Conservation (phyloP, 1,284 basidiomycete species). For the Rhodotorula glutinis region DNA sequence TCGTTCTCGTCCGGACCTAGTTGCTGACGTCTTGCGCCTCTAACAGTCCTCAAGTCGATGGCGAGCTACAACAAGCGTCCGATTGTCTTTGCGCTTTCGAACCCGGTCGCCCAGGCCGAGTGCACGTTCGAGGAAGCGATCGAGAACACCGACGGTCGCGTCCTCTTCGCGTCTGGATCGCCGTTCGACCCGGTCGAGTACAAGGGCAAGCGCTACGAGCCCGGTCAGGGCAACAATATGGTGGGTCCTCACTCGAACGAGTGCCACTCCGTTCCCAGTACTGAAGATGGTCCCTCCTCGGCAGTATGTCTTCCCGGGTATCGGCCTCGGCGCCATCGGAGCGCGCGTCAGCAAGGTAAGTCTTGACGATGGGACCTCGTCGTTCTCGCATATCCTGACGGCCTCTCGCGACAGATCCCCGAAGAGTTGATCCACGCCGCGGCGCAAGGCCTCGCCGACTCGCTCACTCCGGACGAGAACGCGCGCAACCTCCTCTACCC, state of each 20-base stretch:
- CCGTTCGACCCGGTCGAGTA: constrained; percentile 72
- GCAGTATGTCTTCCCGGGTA: constrained; percentile 54
- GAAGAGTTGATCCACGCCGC: constrained; percentile 53
- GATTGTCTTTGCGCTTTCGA: constrained; percentile 95
- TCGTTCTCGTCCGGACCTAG: neutral
- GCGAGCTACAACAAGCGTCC: constrained; percentile 77
- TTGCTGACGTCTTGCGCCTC: fast-evolving
- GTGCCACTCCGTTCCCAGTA: no score
- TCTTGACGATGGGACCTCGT: constrained; percentile 51
- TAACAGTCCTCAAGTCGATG: constrained; percentile 67
- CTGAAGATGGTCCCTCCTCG: neutral
- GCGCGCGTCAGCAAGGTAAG: constrained; percentile 64
- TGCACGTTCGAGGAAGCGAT: constrained; percentile 75
- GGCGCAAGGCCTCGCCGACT: constrained; percentile 69
- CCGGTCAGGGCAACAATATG: constrained; percentile 90
- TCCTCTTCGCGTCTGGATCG: constrained; percentile 83
- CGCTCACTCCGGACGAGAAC: constrained; percentile 67
- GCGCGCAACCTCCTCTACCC: constrained; percentile 43
- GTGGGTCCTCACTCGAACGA: constrained; percentile 55
- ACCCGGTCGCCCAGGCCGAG: constrained; percentile 66
- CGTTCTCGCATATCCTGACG: neutral
- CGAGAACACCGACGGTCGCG: constrained; percentile 65
- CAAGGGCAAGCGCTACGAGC: constrained; percentile 63
- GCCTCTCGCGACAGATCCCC: neutral
- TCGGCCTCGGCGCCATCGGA: constrained; percentile 76